Evolutionary conservation across 257 asterid species (phyloP), one percentile per base, ranked within the genome.

Genomic region (Forsythia suspensa): DNA sequence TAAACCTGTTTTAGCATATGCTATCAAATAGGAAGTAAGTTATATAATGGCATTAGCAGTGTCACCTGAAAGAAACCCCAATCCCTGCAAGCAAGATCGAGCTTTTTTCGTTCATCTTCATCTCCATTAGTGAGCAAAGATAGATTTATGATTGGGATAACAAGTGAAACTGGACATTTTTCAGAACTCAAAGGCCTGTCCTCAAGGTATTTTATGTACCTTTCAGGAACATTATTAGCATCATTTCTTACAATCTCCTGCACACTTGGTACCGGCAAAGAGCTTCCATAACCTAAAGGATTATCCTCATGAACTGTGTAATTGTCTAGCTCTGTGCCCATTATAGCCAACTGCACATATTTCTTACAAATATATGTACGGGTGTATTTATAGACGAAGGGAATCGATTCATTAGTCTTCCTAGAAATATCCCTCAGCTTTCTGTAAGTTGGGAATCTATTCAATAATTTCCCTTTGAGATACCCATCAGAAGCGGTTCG

Each of bases 1-100:
- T 43, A 43, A 37, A 34, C 20, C 24, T 66, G 16, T 44, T 15
- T 21, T 43, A 73, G 9, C 52, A 46, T 13, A 21, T 24, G 48
- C 66, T 4, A 61, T 57, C 43, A 70, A 34, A 57, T 16, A 16
- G 52, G 18, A 55, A 55, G 18, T 16, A 18, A 51, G 61, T 51
- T 51, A 51, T 13, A 16, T 55, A 55, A 55, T 18, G 24, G 10
- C 16, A 16, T 55, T 3, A 2, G 10, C 10, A 37, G 15, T 18
- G 20, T 52, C 82, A 83, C 89, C 87, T 85, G 91, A 72, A 87
- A 87, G 82, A 87, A 87, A 55, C 91, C 87, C 91, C 89, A 87
- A 48, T 87, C 46, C 36, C 85, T 82, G 80, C 87, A 87, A 70
- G 91, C 91, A 16, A 52, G 13, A 69, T 55, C 86, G 46, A 89